Percentiles rank a stretch among this genome's conserved stretches.
Conservation (phyloP, 371 early-diverging fungal species). For the Gilbertella persicaria region DNA sequence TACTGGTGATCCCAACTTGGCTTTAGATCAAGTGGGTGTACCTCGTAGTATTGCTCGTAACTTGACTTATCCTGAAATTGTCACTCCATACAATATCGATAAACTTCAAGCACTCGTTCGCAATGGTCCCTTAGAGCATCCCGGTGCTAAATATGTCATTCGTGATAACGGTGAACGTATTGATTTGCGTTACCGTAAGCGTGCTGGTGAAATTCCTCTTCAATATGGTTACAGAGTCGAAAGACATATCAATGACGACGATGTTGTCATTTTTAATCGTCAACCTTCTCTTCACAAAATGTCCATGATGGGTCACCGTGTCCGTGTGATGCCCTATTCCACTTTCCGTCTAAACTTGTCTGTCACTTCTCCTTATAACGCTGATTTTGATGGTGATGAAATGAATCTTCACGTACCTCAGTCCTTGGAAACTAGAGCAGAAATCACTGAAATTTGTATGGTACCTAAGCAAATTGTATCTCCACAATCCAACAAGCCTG, state of each 20-base stretch:
- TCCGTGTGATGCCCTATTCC: slow-evolving; percentile 98
- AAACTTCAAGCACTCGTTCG: slow-evolving; percentile 88
- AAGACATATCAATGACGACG: slow-evolving; percentile 96
- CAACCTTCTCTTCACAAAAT: slow-evolving; percentile 99
- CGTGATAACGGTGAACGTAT: slow-evolving; percentile 97
- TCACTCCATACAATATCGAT: slow-evolving; percentile 98
- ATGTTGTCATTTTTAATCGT: slow-evolving; percentile 99
- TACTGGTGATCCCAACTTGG: slow-evolving; percentile 99
- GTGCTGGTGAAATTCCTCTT: slow-evolving; percentile 88
- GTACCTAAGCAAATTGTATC: slow-evolving; percentile 98
- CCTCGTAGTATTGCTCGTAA: slow-evolving; percentile 98
- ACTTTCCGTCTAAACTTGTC: slow-evolving; percentile 99
- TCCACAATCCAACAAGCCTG: slow-evolving; percentile 98
- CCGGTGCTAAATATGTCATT: slow-evolving; percentile 99
- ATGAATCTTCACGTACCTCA: slow-evolving; percentile 99
- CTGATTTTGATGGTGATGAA: slow-evolving; percentile 99
- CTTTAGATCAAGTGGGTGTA: slow-evolving; percentile 99
- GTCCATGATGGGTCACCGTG: slow-evolving; percentile 99
- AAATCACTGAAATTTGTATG: slow-evolving; percentile 95
- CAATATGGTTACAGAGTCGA: slow-evolving; percentile 97
- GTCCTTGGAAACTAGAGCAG: slow-evolving; percentile 93
- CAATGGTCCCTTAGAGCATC: slow-evolving; percentile 97
- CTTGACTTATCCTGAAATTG: slow-evolving; percentile 98
- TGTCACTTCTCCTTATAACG: slow-evolving; percentile 99
- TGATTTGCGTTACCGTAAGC: slow-evolving; percentile 91